Evolutionary conservation across 805 yeast genomes (phyloP), one percentile per base, ranked within the genome.

Genomic region (Starmerella bombi): DNA sequence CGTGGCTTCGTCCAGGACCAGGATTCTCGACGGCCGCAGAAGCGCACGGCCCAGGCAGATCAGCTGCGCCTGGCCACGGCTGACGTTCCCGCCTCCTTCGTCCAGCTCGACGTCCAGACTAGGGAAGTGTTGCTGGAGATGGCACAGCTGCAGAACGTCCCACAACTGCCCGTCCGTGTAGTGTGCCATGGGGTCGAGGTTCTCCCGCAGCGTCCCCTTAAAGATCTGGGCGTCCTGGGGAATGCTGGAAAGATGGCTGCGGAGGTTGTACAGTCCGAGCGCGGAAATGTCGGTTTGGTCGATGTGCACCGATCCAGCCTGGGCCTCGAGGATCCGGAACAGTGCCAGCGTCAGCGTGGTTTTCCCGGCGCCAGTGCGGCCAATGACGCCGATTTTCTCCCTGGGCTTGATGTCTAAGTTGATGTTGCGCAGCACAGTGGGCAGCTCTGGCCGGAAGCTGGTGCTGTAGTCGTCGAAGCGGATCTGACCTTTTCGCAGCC

Each of bases 311-410:
- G 50, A 48, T 15, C 86, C 88, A 4, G 52, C 41, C 15, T 63
- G 62, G n/a, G 76, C 56, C 52, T 78, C 85, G 34, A 65, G 29
- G 18, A 61, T 44, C 38, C 75, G 56, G 65, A 86, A 86, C 46
- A 86, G 71, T 3, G 95, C 93, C 20, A 94, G 77, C 42, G 84
- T 83, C 43, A 86, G 80, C 0, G 96, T 84, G 1, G 94, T 82
- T 58, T 86, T 86, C 54, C 96, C 96, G 22, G 96, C 95, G 59
- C 96, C 96, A 0, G 96, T 86, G 60, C 96, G 75, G 31, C 96
- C 96, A 42, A 86, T 94, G 55, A 86, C 77, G 55, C 96, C 96
- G 52, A 86, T 74, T 56, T 86, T 86, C 52, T 75, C 70, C 44
- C 69, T 71, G 19, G 91, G 74, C 38, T 71, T 72, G 30, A 86